Conservation (phyloP, 2,329 filamentous ascomycete genomes). For the Westerdykella aurantiaca region DNA sequence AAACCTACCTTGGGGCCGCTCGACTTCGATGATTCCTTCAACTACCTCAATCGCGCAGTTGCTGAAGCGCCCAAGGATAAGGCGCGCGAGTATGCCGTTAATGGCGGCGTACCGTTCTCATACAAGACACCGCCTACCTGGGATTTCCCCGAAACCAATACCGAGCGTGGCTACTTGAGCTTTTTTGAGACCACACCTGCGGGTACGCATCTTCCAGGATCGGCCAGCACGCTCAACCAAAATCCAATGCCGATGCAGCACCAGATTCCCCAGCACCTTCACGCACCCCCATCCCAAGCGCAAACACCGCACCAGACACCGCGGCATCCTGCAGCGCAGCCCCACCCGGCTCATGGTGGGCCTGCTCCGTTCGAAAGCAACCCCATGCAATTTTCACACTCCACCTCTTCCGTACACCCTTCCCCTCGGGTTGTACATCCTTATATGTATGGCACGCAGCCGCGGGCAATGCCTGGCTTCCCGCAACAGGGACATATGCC, state of each 20-base stretch:
- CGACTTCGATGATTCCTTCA: conserved; percentile 52
- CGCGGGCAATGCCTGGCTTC: conserved; percentile 46
- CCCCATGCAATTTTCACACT: conserved; percentile 80
- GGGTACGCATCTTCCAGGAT: conserved; percentile 10
- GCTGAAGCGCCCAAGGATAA: conserved; percentile 51
- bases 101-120: conserved; percentile 76
- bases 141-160: conserved; percentile 64
- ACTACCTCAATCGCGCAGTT: conserved; percentile 63
- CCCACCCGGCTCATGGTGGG: conserved; percentile 62
- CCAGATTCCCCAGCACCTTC: conserved; percentile 76
- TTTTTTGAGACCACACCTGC: conserved; percentile 66
- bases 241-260: conserved; percentile 49
- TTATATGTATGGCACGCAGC: conserved; percentile 63
- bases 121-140: conserved; percentile 83
- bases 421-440: conserved; percentile 72
- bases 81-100: conserved; percentile 62
- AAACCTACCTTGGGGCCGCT: conserved; percentile 53
- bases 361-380: conserved; percentile 74
- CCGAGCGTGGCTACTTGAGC: conserved; percentile 72
- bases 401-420: conserved; percentile 70
- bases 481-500: conserved; percentile 57
- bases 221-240: no score
- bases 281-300: conserved; percentile 61
- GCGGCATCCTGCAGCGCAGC: conserved; percentile 69
- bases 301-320: conserved; percentile 70